Conservation (phyloP, 192 early-diverging fungal genomes). For the Podila verticillata region DNA sequence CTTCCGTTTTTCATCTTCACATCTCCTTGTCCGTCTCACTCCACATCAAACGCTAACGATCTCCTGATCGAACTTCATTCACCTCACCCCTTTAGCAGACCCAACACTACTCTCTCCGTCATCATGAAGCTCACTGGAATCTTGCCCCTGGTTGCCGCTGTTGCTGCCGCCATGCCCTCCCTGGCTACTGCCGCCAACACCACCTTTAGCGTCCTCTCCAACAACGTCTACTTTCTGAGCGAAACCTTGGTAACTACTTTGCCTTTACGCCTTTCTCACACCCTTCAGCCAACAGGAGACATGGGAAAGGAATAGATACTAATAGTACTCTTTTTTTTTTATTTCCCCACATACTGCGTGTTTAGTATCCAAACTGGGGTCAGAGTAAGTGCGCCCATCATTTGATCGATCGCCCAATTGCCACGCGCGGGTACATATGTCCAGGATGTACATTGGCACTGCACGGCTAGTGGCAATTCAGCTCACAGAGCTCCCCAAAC, state of each 20-base stretch:
- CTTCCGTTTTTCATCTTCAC: no score
- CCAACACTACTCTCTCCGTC: neutral
- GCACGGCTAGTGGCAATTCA: no score
- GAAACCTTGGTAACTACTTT: neutral
- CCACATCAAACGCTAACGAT: no score
- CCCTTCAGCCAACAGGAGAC: no score
- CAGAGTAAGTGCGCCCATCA: neutral
- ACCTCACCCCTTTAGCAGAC: neutral
- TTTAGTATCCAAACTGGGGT: conserved; percentile 8
- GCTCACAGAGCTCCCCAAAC: no score
- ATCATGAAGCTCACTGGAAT: neutral
- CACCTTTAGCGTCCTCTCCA: conserved; percentile 2
- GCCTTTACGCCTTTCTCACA: neutral
- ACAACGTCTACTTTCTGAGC: conserved; percentile 7
- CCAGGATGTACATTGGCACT: no score
- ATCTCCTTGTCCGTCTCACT: no score
- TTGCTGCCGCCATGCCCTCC: neutral
- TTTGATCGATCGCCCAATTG: neutral
- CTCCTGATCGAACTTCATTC: neutral
- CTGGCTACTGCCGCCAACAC: neutral
- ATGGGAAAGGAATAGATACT: no score
- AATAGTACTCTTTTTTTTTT: no score
- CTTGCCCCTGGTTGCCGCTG: neutral
- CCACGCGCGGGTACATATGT: no score
- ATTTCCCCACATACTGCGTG: no score